Evolutionary conservation across 75 land plant genomes (phyloP).

Genomic region (Pinus taeda): DNA sequence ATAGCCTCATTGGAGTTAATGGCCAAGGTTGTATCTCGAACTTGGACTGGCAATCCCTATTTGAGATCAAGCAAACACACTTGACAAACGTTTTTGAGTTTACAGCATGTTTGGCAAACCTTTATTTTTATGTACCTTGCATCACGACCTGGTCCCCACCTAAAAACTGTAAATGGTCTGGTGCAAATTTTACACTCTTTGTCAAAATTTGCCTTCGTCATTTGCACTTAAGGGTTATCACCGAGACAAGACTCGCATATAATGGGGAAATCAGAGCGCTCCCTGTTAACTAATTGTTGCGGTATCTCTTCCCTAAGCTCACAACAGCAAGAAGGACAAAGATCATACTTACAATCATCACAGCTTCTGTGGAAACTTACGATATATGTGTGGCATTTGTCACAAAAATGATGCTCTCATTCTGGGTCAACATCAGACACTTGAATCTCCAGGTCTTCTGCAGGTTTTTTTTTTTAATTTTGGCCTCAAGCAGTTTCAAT

Average conservation of each 20-base stretch:
- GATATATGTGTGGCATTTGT: too few species aligned
- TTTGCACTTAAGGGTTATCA: slow-evolving; percentile 93
- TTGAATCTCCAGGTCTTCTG: too few species aligned
- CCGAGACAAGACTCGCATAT: slow-evolving; percentile 99
- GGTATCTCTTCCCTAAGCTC: too few species aligned
- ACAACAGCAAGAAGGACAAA: too few species aligned
- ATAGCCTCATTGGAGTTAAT: slow-evolving; percentile 87
- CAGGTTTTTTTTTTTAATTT: too few species aligned
- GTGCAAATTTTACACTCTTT: slow-evolving; percentile 99
- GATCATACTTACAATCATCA: too few species aligned
- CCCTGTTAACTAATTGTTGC: slow-evolving; percentile 28
- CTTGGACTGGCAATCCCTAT: slow-evolving; percentile 96
- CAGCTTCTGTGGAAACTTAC: too few species aligned
- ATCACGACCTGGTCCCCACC: slow-evolving; percentile 99
- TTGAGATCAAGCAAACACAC: slow-evolving; percentile 95
- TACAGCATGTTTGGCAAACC: slow-evolving; percentile 45
- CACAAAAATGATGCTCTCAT: too few species aligned
- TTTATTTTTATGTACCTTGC: too few species aligned
- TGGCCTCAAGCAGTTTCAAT: too few species aligned
- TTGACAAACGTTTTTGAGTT: slow-evolving; percentile 90
- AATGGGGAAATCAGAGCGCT: slow-evolving; percentile 98
- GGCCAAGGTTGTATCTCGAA: slow-evolving; percentile 86
- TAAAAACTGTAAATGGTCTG: slow-evolving; percentile 91
- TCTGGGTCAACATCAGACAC: too few species aligned
- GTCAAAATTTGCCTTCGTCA: slow-evolving; percentile 34